Percentiles rank a stretch among this genome's conserved stretches.
phyloP scores from a whole-genome alignment of 257 asterid genomes.

The Nicotiana knightiana region DNA sequence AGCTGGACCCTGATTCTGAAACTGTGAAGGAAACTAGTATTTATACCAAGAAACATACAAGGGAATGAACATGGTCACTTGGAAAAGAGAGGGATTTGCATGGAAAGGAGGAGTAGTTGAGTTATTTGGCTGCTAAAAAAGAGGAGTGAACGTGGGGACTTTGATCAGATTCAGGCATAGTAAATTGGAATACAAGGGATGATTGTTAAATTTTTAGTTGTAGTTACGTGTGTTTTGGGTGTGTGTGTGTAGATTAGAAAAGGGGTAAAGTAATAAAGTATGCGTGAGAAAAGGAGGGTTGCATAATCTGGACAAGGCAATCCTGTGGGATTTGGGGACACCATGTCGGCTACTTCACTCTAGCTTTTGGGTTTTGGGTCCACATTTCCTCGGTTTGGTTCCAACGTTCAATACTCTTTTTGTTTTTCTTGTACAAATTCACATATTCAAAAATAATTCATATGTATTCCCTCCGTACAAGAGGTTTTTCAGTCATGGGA shows the following conservation, averaged over 20 bases:
- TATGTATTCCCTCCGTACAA: too few species aligned
- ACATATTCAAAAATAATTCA: neutral
- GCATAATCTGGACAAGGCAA: conserved; percentile 50
- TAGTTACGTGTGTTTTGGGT: conserved; percentile 15
- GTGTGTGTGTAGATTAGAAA: conserved; percentile 21
- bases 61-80: conserved; percentile 49
- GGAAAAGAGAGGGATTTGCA: conserved; percentile 46
- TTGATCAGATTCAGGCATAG: neutral
- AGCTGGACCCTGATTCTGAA: conserved; percentile 55
- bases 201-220: conserved; percentile 10
- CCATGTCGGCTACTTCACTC: conserved; percentile 23
- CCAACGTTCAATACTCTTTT: neutral
- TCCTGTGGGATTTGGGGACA: conserved; percentile 31
- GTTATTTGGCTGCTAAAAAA: conserved; percentile 3
- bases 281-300: conserved; percentile 25
- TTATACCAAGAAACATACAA: conserved; percentile 10
- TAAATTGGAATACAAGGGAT: conserved; percentile 29
- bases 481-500: too few species aligned
- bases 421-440: neutral
- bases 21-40: conserved; percentile 22
- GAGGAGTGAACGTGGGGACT: conserved; percentile 25
- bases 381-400: conserved; percentile 21
- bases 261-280: conserved; percentile 28
- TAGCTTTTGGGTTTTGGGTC: conserved; percentile 11
- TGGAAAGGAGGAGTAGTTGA: conserved; percentile 26